Base-by-base conservation (phyloP, 192 early-diverging fungal species). In the Endogone sp. region DNA sequence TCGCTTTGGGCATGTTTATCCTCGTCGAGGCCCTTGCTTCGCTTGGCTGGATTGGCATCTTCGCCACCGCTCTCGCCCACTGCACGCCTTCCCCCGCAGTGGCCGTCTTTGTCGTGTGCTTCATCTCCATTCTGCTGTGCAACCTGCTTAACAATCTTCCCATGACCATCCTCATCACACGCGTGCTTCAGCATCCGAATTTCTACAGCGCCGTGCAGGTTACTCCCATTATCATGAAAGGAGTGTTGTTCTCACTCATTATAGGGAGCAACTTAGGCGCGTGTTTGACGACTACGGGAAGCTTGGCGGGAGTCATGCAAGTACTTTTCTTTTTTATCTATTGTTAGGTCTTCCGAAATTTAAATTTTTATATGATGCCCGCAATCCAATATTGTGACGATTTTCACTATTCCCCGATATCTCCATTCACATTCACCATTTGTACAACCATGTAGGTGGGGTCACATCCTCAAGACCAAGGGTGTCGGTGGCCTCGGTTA, bases 1-100 rank as follows among this genome's bases (percentile, higher is more conserved):
- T 96, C 75, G 79, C 87, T 11, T 72, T 95, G 29, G 89, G 92
- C 23, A 93, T 94, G 91, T 96, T 96, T 79, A 89, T 94, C 64
- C 81, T 95, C 30, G 89, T 93, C 11, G 92, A 90, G 66, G 87
- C 84, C 2, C 85, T 96, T 4, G 75, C 86, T 3, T 54, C 73
- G 26, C 72, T 79, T 10, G 90, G 90, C 0, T 93, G 92, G 93
- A 88, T 85, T 9, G 79, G 83, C 2, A 82, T 85, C 11, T 82
- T 94, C 64, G 88, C 93, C 0, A 78, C 61, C 22, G 80, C 76
- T 3, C 77, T 91, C 21, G 78, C 81, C 21, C 67, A 65, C 0
- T 69, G 90, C 24, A 79, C 84, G 2, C 82, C 83, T 3, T 82
- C 80, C 27, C 81, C 84, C 60, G 72, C 76, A 10, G 75, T 83